Conservation (phyloP, 805 yeast genomes). For the Cyberlindnera xylosilytica region DNA sequence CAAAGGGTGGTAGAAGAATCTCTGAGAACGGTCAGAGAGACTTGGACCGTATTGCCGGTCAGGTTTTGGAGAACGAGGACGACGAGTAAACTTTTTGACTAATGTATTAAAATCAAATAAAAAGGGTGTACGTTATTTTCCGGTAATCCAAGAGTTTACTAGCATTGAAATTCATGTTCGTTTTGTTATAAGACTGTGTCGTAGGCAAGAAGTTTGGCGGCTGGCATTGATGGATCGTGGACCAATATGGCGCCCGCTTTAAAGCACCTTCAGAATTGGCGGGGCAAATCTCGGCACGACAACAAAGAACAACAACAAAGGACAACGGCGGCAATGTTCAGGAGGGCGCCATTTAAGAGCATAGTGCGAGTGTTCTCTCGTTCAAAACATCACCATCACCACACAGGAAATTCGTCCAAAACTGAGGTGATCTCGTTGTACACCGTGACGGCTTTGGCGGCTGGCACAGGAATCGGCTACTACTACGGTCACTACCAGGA, state of each 20-base stretch:
- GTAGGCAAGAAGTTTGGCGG: too few relatives aligned
- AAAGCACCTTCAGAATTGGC: too few relatives aligned
- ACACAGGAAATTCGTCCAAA: neutral
- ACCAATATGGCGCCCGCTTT: too few relatives aligned
- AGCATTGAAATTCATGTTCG: neutral
- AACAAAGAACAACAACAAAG: neutral
- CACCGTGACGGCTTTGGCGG: slow-evolving; percentile 4
- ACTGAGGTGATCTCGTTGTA: neutral
- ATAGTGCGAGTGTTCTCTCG: neutral
- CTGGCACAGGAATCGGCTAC: slow-evolving; percentile 14
- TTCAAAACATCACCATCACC: neutral
- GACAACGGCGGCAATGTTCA: neutral
- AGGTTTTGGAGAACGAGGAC: slow-evolving; percentile 91
- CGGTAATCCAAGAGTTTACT: neutral
- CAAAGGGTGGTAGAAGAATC: slow-evolving; percentile 99
- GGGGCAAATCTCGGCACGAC: neutral
- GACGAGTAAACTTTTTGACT: slow-evolving; percentile 48
- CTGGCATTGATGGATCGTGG: too few relatives aligned
- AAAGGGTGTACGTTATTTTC: slow-evolving; percentile 13
- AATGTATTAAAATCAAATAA: slow-evolving; percentile 12
- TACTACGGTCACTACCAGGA: slow-evolving; percentile 18
- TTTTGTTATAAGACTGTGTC: too few relatives aligned
- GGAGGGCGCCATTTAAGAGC: neutral
- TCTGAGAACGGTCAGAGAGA: slow-evolving; percentile 99
- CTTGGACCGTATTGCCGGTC: slow-evolving; percentile 99